Evolutionary conservation across 257 asterid genomes (phyloP), one percentile per base, ranked within the genome.

Genomic region (Solanum medicagineum): DNA sequence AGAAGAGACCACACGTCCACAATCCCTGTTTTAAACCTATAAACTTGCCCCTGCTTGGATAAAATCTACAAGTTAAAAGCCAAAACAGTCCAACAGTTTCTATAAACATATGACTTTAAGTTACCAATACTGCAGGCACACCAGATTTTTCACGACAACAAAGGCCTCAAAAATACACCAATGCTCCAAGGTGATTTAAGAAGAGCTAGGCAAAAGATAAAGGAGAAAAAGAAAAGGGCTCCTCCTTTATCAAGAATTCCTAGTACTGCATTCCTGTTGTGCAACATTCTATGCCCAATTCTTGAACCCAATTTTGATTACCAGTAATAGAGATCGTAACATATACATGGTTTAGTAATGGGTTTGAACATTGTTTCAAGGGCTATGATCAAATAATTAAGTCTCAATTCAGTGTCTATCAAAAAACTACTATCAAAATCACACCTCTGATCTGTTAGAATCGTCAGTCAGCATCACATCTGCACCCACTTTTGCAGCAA

Each of bases 401-500:
- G 47, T 54, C 42, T 47, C 63, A 81, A 19, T 83, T 10, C 9
- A 55, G 62, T 16, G 53, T 20, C 24, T n/a, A 66, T 40, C 62
- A 66, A 51, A 83, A 84, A 86, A 54, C 19, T 75, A 73, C n/a
- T 24, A 42, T 2, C 24, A 65, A 89, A 81, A 53, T 44, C 85
- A 77, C 85, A 95, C 98, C 97, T 96, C 97, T 5, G 91, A 36
- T 88, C 96, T 90, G 80, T 81, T 86, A 42, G 89, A 86, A 82
- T 94, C 93, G 77, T 96, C 98, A 0, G 97, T 95, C 75, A 96
- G 91, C 6, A 96, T 96, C 56, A 95, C 98, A 29, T 90, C 89
- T 65, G 99, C 98, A 29, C 98, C 98, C 68, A 93, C 92, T 91
- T 92, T 96, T 19, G 98, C 94, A 90, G 99, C 99, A 88, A 93